Evolutionary conservation across 805 yeast genomes (phyloP), one percentile per base, ranked within the genome.

Genomic region (Myxozyma kluyveri): DNA sequence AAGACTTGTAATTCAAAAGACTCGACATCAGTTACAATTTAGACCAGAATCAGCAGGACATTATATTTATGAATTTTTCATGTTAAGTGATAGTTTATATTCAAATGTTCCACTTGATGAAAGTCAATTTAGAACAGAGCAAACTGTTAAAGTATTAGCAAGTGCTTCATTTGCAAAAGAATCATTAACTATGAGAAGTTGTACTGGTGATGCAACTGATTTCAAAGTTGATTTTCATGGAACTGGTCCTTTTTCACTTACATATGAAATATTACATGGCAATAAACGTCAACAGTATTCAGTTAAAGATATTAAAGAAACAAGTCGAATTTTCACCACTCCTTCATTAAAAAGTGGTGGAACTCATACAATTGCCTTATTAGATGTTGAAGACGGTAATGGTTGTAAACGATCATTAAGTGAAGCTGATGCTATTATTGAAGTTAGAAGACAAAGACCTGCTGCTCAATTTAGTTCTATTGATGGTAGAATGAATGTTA

Each of bases 31-130:
- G 54, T 81, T 86, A 61, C 75, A 78, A 44, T 89, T 86, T 68
- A 79, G 78, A 54, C 98, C 99, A 2, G 76, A 81, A 1, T 72
- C 76, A 2, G 96, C 88, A 60, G 99, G 99, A 1, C 78, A 78
- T 26, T 93, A 86, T 65, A 82, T 82, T 27, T 83, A 91, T 49
- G 81, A 80, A 26, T 87, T 93, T 68, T 72, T 78, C 32, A 71
- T 76, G 10, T 65, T 89, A 24, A 76, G 78, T 33, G 96, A 88
- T 63, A 77, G 79, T 53, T 75, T 86, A 47, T 82, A 86, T 64
- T 72, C 74, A 22, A 71, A 58, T 9, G 41, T 54, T 5, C 49
- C 50, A 7, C 62, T 70, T 12, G 50, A 56, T 4, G 50, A 50
- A 3, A 45, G 53, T 2, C 56, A 49, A 18, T 63, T 52, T 41